Conservation (phyloP, 345 rosid species). For the Anacardium occidentale region DNA sequence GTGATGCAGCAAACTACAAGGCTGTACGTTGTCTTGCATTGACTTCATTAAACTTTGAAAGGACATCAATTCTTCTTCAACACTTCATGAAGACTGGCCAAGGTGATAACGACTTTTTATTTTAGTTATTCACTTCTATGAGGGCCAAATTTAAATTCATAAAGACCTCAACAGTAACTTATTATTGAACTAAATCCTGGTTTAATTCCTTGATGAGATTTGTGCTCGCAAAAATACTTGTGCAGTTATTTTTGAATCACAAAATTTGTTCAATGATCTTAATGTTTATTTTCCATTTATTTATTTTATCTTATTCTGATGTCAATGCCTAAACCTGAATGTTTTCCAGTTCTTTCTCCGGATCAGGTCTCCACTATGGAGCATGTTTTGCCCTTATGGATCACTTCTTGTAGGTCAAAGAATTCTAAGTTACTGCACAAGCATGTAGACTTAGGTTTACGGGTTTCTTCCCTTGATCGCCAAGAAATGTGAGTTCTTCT, state of each 20-base stretch:
- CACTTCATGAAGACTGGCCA: conserved; percentile 64
- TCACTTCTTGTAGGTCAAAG: conserved; percentile 40
- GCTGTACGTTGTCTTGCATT: conserved; percentile 87
- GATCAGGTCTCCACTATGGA: conserved; percentile 72
- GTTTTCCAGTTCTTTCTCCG: conserved; percentile 70
- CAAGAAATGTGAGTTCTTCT: conserved; percentile 59
- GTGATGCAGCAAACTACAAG: conserved; percentile 75
- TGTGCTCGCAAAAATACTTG: not conserved
- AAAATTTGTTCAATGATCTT: not conserved
- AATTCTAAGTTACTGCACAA: conserved; percentile 37
- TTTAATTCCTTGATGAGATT: not conserved
- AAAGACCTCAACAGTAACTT: not conserved
- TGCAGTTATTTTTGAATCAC: conserved; percentile 2
- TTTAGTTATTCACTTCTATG: not conserved
- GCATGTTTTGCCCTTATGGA: conserved; percentile 65
- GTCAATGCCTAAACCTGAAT: conserved; percentile 34
- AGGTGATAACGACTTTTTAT: conserved; percentile 43
- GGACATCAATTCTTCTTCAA: conserved; percentile 70
- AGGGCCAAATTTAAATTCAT: not conserved
- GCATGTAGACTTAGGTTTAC: conserved; percentile 54
- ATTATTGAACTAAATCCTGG: not conserved
- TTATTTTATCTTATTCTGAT: conserved; percentile 6
- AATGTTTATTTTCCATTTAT: not conserved
- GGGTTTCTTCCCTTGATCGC: conserved; percentile 66
- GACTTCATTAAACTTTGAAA: conserved; percentile 70